Evolutionary conservation across 1,284 basidiomycete species (phyloP), one percentile per base, ranked within the genome.

Genomic region (Mycena sp.): DNA sequence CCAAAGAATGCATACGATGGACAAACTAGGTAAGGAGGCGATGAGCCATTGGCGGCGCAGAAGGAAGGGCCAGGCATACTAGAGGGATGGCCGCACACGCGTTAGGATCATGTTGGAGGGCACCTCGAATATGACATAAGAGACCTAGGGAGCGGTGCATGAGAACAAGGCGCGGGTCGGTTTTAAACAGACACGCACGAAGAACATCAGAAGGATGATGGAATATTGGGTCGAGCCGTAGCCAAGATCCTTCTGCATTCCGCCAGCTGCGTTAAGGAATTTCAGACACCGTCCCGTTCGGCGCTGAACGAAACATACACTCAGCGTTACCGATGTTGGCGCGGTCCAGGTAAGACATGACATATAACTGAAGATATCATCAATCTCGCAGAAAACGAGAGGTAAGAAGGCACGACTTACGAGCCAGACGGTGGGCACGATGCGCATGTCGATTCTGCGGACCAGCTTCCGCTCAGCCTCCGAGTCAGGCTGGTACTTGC

Each of bases 291-390:
- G 7, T 7, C 6, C 4, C 7, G 21, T 26, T 6, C 29, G 12
- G n/a, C 23, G 30, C n/a, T n/a, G 14, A 25, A 21, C 10, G n/a
- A 35, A 49, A 21, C 30, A 19, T 6, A 49, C 48, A 61, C 40
- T 76, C 71, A 11, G 78, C 78, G 61, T 79, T 80, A 26, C 77
- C 79, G 52, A 81, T 78, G 43, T 73, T 71, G 35, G 68, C 69
- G 28, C 69, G 64, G 51, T 69, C 69, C 4, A 71, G 52, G 46
- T 68, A 68, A n/a, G 48, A 49, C 48, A 49, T 25, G 48, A 49
- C 48, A 17, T 49, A 49, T 12, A 49, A 16, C 28, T 28, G 26
- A 26, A 28, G 44, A 7, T n/a, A n/a, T n/a, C n/a, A n/a, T n/a
- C n/a, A n/a, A n/a, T n/a, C n/a, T n/a, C n/a, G n/a, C n/a, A n/a